A percentile compares a stretch with the other conserved stretches of the same genome.
Conservation (phyloP, 495 filamentous ascomycete species). For the Xylaria intraflava region DNA sequence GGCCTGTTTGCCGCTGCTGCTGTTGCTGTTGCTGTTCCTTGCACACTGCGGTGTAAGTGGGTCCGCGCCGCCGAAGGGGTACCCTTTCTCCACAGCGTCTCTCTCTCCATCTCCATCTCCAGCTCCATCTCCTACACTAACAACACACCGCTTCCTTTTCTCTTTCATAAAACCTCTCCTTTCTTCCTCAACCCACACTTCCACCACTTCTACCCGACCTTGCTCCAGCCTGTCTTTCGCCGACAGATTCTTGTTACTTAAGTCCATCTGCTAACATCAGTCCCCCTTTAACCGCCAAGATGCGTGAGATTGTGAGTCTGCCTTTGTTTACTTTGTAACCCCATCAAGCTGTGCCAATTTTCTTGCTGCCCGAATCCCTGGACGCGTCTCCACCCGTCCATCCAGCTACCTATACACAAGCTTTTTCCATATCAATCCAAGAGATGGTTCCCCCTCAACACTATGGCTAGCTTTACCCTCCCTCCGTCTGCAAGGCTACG, state of each 20-base stretch:
- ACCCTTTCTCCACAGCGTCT: no score
- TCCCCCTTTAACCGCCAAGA: constrained; percentile 46
- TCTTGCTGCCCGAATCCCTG: constrained; percentile 39
- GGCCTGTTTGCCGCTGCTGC: no score
- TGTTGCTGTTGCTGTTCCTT: no score
- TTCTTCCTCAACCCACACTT: constrained; percentile 21
- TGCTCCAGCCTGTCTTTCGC: constrained; percentile 12
- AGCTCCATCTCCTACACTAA: constrained; percentile 9
- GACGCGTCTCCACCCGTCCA: constrained; percentile 61
- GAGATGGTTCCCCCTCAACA: background rate
- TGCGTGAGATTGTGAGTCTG: constrained; percentile 89
- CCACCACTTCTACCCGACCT: background rate
- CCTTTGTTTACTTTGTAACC: constrained; percentile 54
- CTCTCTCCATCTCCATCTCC: constrained; percentile 23
- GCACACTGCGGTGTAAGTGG: no score
- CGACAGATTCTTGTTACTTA: constrained; percentile 19
- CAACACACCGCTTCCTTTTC: constrained; percentile 27
- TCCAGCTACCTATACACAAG: constrained; percentile 9
- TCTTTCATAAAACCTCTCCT: constrained; percentile 22
- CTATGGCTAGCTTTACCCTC: background rate
- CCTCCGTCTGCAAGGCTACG: background rate
- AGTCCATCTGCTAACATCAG: constrained; percentile 19
- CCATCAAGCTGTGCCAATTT: constrained; percentile 53
- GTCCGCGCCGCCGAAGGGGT: no score
- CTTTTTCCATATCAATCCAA: background rate